Conservation (phyloP, 2,329 filamentous ascomycete genomes). For the Bipolaris oryzae region DNA sequence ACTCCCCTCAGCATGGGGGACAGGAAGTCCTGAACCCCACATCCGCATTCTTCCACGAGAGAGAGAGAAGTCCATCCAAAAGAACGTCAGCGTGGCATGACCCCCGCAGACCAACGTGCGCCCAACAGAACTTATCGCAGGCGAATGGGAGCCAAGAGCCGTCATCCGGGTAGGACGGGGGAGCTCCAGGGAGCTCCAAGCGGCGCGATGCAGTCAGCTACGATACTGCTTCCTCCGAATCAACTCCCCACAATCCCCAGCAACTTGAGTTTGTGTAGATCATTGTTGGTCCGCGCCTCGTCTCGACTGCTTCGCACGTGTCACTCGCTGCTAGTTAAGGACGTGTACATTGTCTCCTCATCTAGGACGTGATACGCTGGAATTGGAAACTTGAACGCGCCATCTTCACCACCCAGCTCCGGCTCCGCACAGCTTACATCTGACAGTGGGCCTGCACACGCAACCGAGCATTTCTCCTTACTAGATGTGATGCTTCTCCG, state of each 20-base stretch:
- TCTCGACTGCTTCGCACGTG: neutral
- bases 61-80: constrained; percentile 10
- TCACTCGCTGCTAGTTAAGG: neutral
- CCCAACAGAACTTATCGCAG: constrained; percentile 19
- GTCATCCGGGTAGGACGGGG: constrained; percentile 13
- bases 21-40: constrained; percentile 42
- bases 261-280: neutral
- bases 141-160: constrained; percentile 6
- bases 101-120: constrained; percentile 22
- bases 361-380: constrained; percentile 12
- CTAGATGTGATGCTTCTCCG: constrained; percentile 30
- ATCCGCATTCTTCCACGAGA: constrained; percentile 34
- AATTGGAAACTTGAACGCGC: constrained; percentile 9
- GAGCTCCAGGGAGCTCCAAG: constrained; percentile 20
- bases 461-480: constrained; percentile 19
- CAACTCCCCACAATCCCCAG: neutral
- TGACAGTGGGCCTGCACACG: constrained; percentile 22
- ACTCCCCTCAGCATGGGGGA: constrained; percentile 21
- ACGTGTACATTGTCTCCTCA: neutral
- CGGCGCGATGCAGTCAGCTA: constrained; percentile 5
- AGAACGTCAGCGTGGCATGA: constrained; percentile 28
- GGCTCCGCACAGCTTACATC: constrained; percentile 34
- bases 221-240: neutral
- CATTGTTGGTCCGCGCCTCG: neutral
- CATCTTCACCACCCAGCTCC: constrained; percentile 17